These are phyloP conservation scores for Pseudisothecium myosuroides DNA, from an alignment of 225 moss, liverwort and hornwort species.

Conservation along the genomic window DNA sequence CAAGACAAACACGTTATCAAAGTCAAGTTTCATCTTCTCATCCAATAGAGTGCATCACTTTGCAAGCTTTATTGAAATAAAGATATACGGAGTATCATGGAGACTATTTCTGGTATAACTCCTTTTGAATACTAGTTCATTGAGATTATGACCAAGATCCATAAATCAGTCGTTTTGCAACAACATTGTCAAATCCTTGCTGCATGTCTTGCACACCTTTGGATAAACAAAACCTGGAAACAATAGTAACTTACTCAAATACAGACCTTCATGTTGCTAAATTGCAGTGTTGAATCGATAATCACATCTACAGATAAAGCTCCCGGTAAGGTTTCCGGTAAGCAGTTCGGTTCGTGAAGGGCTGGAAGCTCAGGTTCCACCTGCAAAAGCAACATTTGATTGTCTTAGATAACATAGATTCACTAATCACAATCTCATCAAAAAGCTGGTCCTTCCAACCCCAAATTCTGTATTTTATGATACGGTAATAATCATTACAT, in stretches of 20 bases:
- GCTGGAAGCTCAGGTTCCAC: not conserved
- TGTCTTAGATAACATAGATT: not conserved
- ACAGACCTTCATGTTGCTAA: not conserved
- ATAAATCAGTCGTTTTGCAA: not conserved
- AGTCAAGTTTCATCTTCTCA: not conserved
- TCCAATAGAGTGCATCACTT: not conserved
- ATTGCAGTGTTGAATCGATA: not conserved
- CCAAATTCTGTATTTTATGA: not conserved
- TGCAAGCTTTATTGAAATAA: not conserved
- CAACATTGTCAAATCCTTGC: not conserved
- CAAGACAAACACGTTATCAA: not conserved
- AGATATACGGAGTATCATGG: not conserved
- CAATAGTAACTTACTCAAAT: not conserved
- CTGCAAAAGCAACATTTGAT: not conserved
- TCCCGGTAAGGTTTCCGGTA: not conserved
- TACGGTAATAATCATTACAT: not conserved
- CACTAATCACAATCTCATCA: not conserved
- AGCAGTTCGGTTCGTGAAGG: not conserved
- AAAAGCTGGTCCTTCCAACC: not conserved
- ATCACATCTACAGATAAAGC: not conserved
- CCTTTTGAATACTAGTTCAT: not conserved
- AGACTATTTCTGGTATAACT: not conserved
- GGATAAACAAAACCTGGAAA: not conserved
- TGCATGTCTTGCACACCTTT: not conserved
- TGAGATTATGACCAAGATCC: not conserved